Percentiles rank a stretch among this genome's conserved stretches.
These are phyloP conservation scores for Lupinus albus DNA, from an alignment of 306 rosid genomes.

Conservation along the genomic window DNA sequence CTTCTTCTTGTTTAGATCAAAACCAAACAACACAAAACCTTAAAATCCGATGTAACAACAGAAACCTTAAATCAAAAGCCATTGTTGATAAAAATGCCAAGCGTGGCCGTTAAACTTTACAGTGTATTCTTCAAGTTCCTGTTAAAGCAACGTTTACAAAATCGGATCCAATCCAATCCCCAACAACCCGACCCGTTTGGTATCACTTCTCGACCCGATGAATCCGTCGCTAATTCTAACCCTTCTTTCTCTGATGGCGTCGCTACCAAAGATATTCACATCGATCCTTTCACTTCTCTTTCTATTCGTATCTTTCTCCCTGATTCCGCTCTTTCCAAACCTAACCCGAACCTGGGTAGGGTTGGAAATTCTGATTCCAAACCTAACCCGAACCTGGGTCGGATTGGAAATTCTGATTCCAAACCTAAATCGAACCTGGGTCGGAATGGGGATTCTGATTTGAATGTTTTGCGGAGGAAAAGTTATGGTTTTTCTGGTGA, in stretches of 20 bases:
- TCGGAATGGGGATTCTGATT: slow-evolving; percentile 23
- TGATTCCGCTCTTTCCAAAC: slow-evolving; percentile 71
- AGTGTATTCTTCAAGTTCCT: slow-evolving; percentile 98
- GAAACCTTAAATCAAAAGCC: no score
- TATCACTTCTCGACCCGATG: slow-evolving; percentile 84
- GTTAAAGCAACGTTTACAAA: slow-evolving; percentile 90
- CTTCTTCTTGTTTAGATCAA: no score
- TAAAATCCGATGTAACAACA: no score
- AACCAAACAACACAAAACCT: no score
- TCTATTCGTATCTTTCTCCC: slow-evolving; percentile 90
- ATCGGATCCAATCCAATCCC: slow-evolving; percentile 67
- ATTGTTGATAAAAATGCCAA: slow-evolving; percentile 89
- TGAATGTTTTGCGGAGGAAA: slow-evolving; percentile 48
- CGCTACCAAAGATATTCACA: slow-evolving; percentile 93
- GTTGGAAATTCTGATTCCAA: slow-evolving; percentile 9
- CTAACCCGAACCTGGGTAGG: slow-evolving; percentile 52
- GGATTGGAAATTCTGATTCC: slow-evolving; percentile 29
- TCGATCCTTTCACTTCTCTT: slow-evolving; percentile 77
- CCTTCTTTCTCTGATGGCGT: slow-evolving; percentile 85
- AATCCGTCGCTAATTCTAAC: slow-evolving; percentile 65
- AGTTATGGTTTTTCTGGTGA: slow-evolving; percentile 50
- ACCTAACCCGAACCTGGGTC: slow-evolving; percentile 30
- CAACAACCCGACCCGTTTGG: slow-evolving; percentile 70
- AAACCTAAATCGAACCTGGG: slow-evolving; percentile 23
- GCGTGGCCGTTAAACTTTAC: slow-evolving; percentile 89